Base-by-base conservation (phyloP, 2,329 filamentous ascomycete genomes). In the Calonectria leucothoes region DNA sequence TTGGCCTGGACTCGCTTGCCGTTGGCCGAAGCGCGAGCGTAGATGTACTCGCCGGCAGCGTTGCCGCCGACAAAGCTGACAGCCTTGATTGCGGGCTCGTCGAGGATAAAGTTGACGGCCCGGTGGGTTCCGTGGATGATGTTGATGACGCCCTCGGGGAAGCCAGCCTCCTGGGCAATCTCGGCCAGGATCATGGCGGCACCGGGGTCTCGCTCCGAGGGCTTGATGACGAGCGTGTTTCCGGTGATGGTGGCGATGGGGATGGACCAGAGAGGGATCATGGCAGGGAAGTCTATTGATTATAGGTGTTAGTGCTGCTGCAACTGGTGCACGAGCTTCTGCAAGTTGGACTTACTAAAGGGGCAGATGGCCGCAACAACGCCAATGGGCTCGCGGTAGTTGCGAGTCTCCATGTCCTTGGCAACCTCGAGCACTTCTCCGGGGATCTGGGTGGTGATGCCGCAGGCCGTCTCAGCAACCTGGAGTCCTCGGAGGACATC, bases 201-300 rank as follows among this genome's bases (percentile, higher is more conserved):
- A 72, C 93, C 93, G 5, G 94, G 94, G 80, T 95, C 93, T 72
- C 93, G 90, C 86, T 95, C 94, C 1, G 93, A 95, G 4, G 94
- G 94, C 88, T 95, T 95, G 79, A 95, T 87, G 76, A 95, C 89
- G 71, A 94, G 87, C 11, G 93, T 94, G 86, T 95, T 95, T 68
- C 94, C 94, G 20, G 93, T 94, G 27, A 95, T 90, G 23, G 93
- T 93, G 39, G 94, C 94, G 78, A 95, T 93, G n/a, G 94, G 94
- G 71, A 95, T 94, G 73, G 90, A 94, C 94, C 94, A 95, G 23
- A 95, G 88, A 2, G 94, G 94, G 82, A 95, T 95, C 94, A 95
- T 95, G 77, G 94, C 94, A 39, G 94, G 94, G 86, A 95, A 95
- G 87, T 95, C 91, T 93, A 74, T 23, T 4, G 14, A 27, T 5